phyloP scores from a whole-genome alignment of 345 rosid species.

The Reutealis trisperma region DNA sequence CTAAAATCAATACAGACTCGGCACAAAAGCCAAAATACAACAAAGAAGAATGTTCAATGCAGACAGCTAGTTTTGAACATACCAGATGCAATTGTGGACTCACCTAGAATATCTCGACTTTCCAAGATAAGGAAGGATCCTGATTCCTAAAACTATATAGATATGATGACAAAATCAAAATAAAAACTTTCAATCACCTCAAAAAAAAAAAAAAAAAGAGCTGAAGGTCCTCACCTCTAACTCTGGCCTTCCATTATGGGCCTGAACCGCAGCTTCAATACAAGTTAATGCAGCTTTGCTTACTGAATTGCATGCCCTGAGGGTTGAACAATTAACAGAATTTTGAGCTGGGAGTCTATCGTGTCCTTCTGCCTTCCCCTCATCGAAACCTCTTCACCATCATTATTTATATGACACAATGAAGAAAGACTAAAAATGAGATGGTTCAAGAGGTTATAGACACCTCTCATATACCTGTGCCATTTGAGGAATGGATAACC shows the following conservation, averaged over 20 bases:
- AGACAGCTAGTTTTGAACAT: slow-evolving; percentile 13
- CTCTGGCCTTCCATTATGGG: slow-evolving; percentile 25
- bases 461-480: slow-evolving; percentile 13
- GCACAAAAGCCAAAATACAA: background rate
- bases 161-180: slow-evolving; percentile 16
- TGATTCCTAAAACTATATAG: slow-evolving; percentile 38
- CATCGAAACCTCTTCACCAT: background rate
- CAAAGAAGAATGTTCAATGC: background rate
- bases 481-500: slow-evolving; percentile 17
- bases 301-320: slow-evolving; percentile 5
- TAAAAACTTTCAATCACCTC: slow-evolving; percentile 3
- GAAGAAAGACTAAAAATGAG: background rate
- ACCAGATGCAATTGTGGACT: slow-evolving; percentile 41
- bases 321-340: slow-evolving; percentile 11
- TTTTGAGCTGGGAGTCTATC: slow-evolving; percentile 9
- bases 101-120: slow-evolving; percentile 36
- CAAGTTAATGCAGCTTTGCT: slow-evolving; percentile 14
- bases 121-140: slow-evolving; percentile 39
- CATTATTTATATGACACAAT: background rate
- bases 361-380: background rate
- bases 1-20: slow-evolving; percentile 30
- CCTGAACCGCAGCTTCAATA: slow-evolving; percentile 16
- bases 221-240: slow-evolving; percentile 35
- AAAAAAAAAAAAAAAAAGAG: slow-evolving; percentile 5
- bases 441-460: slow-evolving; percentile 6